phyloP scores from a whole-genome alignment of 1,284 basidiomycete genomes.

The Pascua sp. region DNA sequence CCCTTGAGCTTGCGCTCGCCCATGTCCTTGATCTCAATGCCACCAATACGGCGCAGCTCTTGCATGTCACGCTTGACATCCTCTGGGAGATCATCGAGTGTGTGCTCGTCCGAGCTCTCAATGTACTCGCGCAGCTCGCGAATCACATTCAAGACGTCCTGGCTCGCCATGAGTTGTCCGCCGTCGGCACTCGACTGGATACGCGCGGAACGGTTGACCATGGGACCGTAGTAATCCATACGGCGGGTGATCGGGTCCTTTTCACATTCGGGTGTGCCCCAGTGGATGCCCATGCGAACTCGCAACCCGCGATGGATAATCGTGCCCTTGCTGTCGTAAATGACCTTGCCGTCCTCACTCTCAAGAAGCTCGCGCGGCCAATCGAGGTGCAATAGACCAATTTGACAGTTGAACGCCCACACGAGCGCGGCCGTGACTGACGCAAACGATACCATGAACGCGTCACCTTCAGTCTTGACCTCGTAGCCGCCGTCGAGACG shows the following conservation, averaged over 20 bases:
- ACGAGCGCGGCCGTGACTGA: constrained; percentile 80
- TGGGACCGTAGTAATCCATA: constrained; percentile 96
- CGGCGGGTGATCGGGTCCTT: constrained; percentile 88
- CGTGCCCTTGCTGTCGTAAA: constrained; percentile 65
- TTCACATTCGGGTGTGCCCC: constrained; percentile 86
- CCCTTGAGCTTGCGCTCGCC: constrained; percentile 94
- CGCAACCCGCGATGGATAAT: constrained; percentile 84
- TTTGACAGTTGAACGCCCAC: constrained; percentile 89
- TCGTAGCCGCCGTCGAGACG: constrained; percentile 95
- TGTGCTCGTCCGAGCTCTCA: constrained; percentile 54
- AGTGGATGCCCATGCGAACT: constrained; percentile 97
- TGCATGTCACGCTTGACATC: constrained; percentile 47
- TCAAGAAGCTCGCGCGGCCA: constrained; percentile 97
- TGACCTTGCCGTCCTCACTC: constrained; percentile 82
- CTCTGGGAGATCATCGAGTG: constrained; percentile 39
- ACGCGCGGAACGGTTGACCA: constrained; percentile 87
- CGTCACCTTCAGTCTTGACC: constrained; percentile 99
- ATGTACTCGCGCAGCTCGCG: constrained; percentile 51
- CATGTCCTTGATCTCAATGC: constrained; percentile 65
- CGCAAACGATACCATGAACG: constrained; percentile 98
- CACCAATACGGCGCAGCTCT: constrained; percentile 62
- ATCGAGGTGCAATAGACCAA: constrained; percentile 73
- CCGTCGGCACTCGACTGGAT: constrained; percentile 82
- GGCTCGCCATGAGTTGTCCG: constrained; percentile 91
- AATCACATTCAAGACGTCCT: constrained; percentile 83